A percentile compares a stretch with the other conserved stretches of the same genome.
Evolutionary conservation across 257 asterid genomes (phyloP).

Genomic region (Linderniella brevidens): DNA sequence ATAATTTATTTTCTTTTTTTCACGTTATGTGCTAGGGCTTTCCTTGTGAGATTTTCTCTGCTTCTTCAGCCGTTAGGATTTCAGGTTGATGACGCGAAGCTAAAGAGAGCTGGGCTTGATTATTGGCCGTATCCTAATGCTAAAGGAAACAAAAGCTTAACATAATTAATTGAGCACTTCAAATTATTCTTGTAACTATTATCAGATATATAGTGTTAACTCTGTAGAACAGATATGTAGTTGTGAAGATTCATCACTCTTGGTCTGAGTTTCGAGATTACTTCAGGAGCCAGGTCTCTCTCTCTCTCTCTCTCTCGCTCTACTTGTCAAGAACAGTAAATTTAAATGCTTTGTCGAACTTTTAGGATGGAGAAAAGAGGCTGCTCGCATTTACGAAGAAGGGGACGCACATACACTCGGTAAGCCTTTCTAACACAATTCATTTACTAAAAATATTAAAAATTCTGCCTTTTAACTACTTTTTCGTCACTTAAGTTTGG

Average conservation of each 20-base stretch:
- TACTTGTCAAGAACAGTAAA: neutral
- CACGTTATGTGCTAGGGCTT: conserved; percentile 4
- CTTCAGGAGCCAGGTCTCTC: conserved; percentile 56
- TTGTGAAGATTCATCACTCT: conserved; percentile 71
- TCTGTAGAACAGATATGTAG: conserved; percentile 49
- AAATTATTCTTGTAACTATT: neutral
- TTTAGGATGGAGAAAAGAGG: conserved; percentile 75
- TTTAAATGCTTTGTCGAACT: conserved; percentile 12
- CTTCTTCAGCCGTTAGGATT: conserved; percentile 78
- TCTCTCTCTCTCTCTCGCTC: conserved; percentile 10
- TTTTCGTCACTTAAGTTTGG: no score
- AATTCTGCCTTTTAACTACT: no score
- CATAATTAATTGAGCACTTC: no score
- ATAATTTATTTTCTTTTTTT: conserved; percentile 1
- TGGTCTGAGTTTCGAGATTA: conserved; percentile 81
- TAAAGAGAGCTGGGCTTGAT: conserved; percentile 94
- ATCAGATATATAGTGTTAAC: conserved; percentile 13
- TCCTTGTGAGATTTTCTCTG: conserved; percentile 11
- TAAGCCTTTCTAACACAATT: conserved; percentile 20
- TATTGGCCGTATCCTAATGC: conserved; percentile 94
- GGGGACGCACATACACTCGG: conserved; percentile 68
- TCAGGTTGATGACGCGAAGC: conserved; percentile 66
- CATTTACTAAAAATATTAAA: neutral
- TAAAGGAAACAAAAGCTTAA: neutral
- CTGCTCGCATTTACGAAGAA: conserved; percentile 83